Base-by-base conservation (phyloP, 805 yeast genomes). In the Hanseniaspora hatyaiensis region DNA sequence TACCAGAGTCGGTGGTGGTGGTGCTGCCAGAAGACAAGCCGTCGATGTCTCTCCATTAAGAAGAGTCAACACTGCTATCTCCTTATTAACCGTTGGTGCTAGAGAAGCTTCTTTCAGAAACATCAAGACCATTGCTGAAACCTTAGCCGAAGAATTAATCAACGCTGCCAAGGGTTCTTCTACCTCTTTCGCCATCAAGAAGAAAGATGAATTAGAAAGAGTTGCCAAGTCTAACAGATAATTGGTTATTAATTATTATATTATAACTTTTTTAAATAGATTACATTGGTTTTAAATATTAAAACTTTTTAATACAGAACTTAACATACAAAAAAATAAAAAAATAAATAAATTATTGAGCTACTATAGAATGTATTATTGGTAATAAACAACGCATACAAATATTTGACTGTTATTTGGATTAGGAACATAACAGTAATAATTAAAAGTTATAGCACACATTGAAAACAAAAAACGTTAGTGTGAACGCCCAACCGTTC, bases 211-310 rank as follows among this genome's bases (percentile, higher is more conserved):
- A 82, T 84, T 92, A 73, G 99, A 92, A 82, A 95, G 99, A 84
- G 99, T 92, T 74, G 99, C 99, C 72, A 92, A 92, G 78, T 89
- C 98, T 72, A 92, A 92, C 95, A 98, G 99, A 87, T 92, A 92
- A 82, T 16, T 19, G 24, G 50, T 39, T 46, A 33, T 46, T 46
- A 38, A 12, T 37, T 22, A 24, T 26, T 11, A n/a, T 39, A 31
- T 37, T 36, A 45, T 30, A 37, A 37, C 49, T 37, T 45, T 29
- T 45, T 37, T 45, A 45, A 36, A 36, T 45, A 45, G 47, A 42
- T 23, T 42, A 42, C 39, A 42, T 12, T 22, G 24, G 47, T 42
- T 42, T 42, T 44, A 44, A 34, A 44, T 44, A 44, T 43, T 26
- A 43, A 20, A 26, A 45, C 23, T 32, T 31, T 45, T 37, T 45